These are phyloP conservation scores for Senna tora DNA, from an alignment of 306 rosid species.

Conservation along the genomic window DNA sequence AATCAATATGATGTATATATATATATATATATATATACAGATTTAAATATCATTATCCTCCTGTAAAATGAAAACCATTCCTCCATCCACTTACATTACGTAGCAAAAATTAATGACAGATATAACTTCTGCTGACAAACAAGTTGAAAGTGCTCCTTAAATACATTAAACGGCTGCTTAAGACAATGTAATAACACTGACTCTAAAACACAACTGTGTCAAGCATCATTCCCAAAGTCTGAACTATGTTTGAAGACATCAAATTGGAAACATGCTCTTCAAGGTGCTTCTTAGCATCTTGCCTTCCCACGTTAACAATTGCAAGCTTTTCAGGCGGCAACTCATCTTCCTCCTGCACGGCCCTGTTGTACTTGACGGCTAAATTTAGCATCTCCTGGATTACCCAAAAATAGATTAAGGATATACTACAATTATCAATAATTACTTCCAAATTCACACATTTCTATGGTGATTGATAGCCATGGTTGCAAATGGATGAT, in stretches of 20 bases:
- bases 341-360: conserved; percentile 97
- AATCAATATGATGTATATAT: not conserved
- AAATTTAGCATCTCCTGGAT: conserved; percentile 83
- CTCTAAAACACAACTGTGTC: conserved; percentile 87
- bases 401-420: conserved; percentile 18
- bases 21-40: too few relatives aligned
- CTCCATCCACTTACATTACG: not conserved
- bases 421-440: not conserved
- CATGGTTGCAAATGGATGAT: not conserved
- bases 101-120: not conserved
- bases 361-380: conserved; percentile 87
- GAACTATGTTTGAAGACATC: conserved; percentile 94
- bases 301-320: conserved; percentile 77
- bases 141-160: not conserved
- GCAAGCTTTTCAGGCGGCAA: conserved; percentile 90
- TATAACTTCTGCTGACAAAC: not conserved
- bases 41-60: not conserved
- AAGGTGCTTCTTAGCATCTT: conserved; percentile 95
- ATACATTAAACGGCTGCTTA: not conserved
- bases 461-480: conserved; percentile 2
- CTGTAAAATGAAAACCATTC: conserved; percentile 7
- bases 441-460: not conserved
- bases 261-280: conserved; percentile 93
- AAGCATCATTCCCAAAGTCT: conserved; percentile 94
- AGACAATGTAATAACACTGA: conserved; percentile 3